Evolutionary conservation across 805 yeast species (phyloP), one percentile per base, ranked within the genome.

Genomic region (Zygoascus biomembranicola): DNA sequence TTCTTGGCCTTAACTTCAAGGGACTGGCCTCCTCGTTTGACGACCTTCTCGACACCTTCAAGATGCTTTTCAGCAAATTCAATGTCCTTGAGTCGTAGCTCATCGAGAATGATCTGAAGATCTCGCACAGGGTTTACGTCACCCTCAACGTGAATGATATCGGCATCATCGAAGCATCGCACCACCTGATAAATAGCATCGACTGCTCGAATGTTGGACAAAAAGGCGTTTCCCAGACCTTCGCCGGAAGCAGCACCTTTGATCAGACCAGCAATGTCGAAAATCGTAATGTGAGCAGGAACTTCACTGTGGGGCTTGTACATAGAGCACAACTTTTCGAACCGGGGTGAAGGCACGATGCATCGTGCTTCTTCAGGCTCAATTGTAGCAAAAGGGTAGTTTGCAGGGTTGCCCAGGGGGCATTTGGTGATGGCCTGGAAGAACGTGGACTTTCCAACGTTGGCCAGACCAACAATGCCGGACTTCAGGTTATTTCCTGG

Each of bases 181-280:
- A 94, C 98, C 60, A 94, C 96, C 76, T 94, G 98, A 76, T 87
- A 94, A 60, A 94, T 85, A 58, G 97, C 96, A 79, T 94, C 99
- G 54, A 94, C 99, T 49, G 96, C 94, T 73, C 98, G 82, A 65
- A 94, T 94, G 71, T 94, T 90, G 62, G 96, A 85, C 75, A 94
- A 81, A 80, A 94, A 94, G 59, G 96, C 95, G 72, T 94, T 94
- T 68, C 99, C 99, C 61, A 94, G 71, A 4, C 90, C 90, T 55
- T 81, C 85, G 46, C 88, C 88, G 44, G 71, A 69, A 19, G 80
- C 73, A 10, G 85, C 81, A 58, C 85, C 85, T 58, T 81, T 72
- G 18, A 84, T 82, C 47, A 84, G 73, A 8, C 90, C 88, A 3
- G 88, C 88, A 59, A 84, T 84, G 64, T 84, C 90, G 57, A 75